These are phyloP conservation scores for Geranium rotundifolium DNA, from an alignment of 345 rosid species.

Conservation along the genomic window DNA sequence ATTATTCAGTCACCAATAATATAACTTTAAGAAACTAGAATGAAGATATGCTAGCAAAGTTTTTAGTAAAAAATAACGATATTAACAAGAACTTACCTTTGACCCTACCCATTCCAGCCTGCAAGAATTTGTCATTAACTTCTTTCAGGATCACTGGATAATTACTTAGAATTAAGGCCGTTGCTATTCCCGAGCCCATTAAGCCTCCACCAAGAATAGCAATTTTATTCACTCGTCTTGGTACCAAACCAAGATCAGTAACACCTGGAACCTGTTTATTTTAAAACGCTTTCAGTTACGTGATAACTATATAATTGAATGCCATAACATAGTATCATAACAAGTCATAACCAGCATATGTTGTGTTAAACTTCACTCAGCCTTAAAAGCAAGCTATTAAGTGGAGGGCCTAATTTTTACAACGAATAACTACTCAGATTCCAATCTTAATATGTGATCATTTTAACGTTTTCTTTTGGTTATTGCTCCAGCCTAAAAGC, in stretches of 20 bases:
- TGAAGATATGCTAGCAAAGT: not conserved
- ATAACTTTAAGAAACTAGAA: not conserved
- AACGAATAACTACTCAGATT: no score
- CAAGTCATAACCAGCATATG: no score
- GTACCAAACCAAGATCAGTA: constrained; percentile 65
- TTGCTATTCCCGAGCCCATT: constrained; percentile 99
- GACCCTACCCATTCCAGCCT: constrained; percentile 77
- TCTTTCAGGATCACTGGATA: constrained; percentile 83
- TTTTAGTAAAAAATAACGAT: not conserved
- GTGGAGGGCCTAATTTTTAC: no score
- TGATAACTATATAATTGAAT: no score
- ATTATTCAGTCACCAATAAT: not conserved
- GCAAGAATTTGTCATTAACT: constrained; percentile 76
- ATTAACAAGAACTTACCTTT: constrained; percentile 35
- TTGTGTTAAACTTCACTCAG: no score
- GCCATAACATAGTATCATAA: no score
- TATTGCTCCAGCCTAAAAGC: no score
- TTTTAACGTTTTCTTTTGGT: no score
- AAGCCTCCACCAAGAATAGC: constrained; percentile 96
- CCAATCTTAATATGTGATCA: no score
- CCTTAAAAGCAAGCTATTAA: no score
- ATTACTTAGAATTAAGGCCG: constrained; percentile 67
- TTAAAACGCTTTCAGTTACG: constrained; percentile 2
- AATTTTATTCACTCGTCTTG: constrained; percentile 65
- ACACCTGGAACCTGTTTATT: constrained; percentile 71